Evolutionary conservation across 2,329 filamentous ascomycete genomes (phyloP).

Genomic region (Arthrobotrys sphaeroides): DNA sequence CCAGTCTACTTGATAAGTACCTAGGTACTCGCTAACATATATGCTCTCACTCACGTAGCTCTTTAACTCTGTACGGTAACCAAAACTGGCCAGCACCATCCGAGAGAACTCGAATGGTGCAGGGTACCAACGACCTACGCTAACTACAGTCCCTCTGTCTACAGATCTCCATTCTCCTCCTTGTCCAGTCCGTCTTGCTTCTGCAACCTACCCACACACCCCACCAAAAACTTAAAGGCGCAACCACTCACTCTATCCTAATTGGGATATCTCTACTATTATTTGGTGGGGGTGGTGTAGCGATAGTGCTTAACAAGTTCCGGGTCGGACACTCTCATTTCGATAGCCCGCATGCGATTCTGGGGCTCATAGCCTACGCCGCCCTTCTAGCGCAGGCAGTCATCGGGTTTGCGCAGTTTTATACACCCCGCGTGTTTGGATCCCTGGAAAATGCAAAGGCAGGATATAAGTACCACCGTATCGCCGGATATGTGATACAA

Average conservation of each 20-base stretch:
- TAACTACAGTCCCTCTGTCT: background rate
- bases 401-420: constrained; percentile 85
- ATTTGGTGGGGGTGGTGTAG: constrained; percentile 72
- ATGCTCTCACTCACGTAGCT: background rate
- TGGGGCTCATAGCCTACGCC: constrained; percentile 80
- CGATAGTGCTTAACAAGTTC: constrained; percentile 85
- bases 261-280: constrained; percentile 72
- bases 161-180: constrained; percentile 72
- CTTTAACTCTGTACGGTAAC: constrained; percentile 8
- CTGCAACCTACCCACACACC: constrained; percentile 86
- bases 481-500: constrained; percentile 77
- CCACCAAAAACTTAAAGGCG: constrained; percentile 74
- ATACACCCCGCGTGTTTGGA: constrained; percentile 77
- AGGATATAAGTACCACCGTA: constrained; percentile 89
- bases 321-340: constrained; percentile 72
- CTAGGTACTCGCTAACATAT: too few species aligned
- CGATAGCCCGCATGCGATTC: constrained; percentile 79
- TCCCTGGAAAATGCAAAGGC: constrained; percentile 80
- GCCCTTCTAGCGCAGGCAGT: constrained; percentile 76
- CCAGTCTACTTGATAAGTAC: too few species aligned
- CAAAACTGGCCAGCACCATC: background rate
- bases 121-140: background rate
- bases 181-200: constrained; percentile 81
- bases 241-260: constrained; percentile 74
- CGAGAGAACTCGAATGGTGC: constrained; percentile 61